phyloP scores from a whole-genome alignment of 306 rosid genomes.

The Senna tora region DNA sequence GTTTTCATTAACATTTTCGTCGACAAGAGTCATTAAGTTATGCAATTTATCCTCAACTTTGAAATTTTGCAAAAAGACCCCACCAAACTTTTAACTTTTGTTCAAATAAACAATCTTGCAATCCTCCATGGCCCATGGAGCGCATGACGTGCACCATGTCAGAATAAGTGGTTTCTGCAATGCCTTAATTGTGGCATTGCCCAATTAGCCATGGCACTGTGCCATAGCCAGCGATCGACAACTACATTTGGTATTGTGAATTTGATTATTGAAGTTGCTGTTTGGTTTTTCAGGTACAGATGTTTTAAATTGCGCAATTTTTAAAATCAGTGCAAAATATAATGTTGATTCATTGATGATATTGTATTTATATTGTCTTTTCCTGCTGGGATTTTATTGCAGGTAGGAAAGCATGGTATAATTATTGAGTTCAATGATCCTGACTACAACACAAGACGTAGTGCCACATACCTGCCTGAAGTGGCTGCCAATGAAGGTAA shows the following conservation, averaged over 20 bases:
- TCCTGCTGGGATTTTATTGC: conserved; percentile 38
- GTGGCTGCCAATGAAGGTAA: conserved; percentile 91
- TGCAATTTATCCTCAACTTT: too few relatives aligned
- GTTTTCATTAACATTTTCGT: neutral
- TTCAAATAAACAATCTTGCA: too few relatives aligned
- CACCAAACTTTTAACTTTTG: too few relatives aligned
- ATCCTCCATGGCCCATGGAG: too few relatives aligned
- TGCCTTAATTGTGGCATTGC: too few relatives aligned
- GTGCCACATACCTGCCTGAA: conserved; percentile 95
- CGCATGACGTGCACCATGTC: too few relatives aligned
- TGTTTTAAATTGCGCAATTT: neutral
- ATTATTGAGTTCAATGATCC: conserved; percentile 92
- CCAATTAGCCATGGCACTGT: too few relatives aligned
- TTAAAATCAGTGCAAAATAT: neutral
- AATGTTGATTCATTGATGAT: neutral
- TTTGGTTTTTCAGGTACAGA: neutral
- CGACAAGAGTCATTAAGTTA: too few relatives aligned
- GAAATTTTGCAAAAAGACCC: too few relatives aligned
- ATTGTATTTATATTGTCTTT: conserved; percentile 15
- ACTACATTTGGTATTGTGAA: neutral
- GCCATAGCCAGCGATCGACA: too few relatives aligned
- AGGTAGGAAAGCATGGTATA: conserved; percentile 94
- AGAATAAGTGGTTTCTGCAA: too few relatives aligned
- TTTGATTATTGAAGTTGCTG: neutral
- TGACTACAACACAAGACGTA: conserved; percentile 78